Evolutionary conservation across 768 basidiomycete genomes (phyloP), one percentile per base, ranked within the genome.

Genomic region (Neoboletus subvelutipes): DNA sequence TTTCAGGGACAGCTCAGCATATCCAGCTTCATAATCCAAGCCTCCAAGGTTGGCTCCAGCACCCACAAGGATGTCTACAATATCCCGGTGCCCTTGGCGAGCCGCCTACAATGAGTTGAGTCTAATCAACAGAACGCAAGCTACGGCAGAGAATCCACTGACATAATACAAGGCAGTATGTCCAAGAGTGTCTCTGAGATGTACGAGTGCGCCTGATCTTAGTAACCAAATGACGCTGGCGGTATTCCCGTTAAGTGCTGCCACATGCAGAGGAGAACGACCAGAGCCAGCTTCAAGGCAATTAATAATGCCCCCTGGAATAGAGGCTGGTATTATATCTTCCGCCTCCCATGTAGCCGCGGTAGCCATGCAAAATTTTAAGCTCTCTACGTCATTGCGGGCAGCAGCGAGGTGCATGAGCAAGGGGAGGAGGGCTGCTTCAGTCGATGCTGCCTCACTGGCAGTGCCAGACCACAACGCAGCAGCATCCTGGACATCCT

Each of bases 81-180:
- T 75, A 15, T 73, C 73, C 52, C 77, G 77, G 62, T 89, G 82
- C 1, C 86, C 80, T 67, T 89, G 86, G 24, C 92, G 81, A 28
- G 90, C 87, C 52, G 92, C 90, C 89, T 92, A 58, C 15, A 13
- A 55, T 26, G 24, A 45, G 20, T 51, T 0, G 39, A 50, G 34
- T 40, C 31, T 11, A 40, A 52, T 64, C 36, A 56, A 43, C 17
- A 34, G 47, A 51, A 55, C 13, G 22, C n/a, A 28, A 40, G 22
- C 1, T 18, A 36, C 28, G 5, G 26, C 6, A 52, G 22, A 39
- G 18, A 46, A 43, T 41, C 17, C 31, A 70, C 84, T 64, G 59
- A 90, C 90, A 71, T 92, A 89, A 71, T 93, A 94, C 17, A 94
- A 75, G 4, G 90, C 81, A 15, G 92, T 93, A 64, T 94, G 92